Conservation (phyloP, 768 basidiomycete genomes). For the Pleurotus cornucopiae region DNA sequence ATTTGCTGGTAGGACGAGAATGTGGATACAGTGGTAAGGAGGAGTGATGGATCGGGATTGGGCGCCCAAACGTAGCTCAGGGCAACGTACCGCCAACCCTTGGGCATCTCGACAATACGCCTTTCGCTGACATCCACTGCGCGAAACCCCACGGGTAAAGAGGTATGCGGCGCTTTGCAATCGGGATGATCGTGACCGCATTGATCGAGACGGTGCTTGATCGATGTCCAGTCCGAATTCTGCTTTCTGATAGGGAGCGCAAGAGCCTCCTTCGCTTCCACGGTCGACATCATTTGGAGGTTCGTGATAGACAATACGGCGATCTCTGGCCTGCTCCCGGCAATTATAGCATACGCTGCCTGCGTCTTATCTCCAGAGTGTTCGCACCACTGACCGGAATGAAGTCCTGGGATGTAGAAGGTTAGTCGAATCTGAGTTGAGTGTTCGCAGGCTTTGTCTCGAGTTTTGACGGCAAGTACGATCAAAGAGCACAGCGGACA, state of each 20-base stretch:
- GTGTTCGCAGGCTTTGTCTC: background rate
- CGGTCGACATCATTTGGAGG: background rate
- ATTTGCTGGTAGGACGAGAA: background rate
- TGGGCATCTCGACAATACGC: background rate
- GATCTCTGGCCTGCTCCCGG: background rate
- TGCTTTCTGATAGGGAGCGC: background rate
- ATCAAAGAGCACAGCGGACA: background rate
- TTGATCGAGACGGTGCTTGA: background rate
- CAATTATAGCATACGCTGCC: background rate
- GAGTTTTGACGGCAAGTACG: background rate
- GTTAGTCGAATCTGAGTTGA: background rate
- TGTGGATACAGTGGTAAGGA: background rate
- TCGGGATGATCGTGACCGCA: background rate
- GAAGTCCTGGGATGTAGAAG: background rate
- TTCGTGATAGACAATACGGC: background rate
- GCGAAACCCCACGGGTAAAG: background rate
- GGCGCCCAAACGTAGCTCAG: conserved; percentile 2
- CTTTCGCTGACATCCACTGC: background rate
- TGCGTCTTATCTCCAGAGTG: background rate
- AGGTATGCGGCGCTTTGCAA: background rate
- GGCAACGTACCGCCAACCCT: background rate
- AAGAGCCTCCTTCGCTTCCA: background rate
- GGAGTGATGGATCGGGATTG: background rate
- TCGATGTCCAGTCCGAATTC: background rate
- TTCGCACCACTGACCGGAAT: background rate